phyloP scores from a whole-genome alignment of 2,329 filamentous ascomycete species.

The Diaporthe sp. region DNA sequence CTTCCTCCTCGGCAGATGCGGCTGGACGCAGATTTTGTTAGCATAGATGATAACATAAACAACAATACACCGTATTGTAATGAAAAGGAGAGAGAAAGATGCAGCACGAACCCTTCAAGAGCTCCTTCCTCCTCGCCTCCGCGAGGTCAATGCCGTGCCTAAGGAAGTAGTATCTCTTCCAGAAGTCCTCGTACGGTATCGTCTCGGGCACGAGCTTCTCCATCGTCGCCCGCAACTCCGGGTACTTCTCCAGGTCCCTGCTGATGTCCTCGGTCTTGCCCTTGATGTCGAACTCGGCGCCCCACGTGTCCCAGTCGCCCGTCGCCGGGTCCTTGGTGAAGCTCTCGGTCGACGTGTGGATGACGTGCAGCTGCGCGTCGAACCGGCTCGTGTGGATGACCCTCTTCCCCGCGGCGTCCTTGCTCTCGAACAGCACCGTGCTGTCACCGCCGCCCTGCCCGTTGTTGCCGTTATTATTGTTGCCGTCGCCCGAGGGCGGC shows the following conservation, averaged over 20 bases:
- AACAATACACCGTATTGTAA: conserved; percentile 28
- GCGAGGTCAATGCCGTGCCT: conserved; percentile 94
- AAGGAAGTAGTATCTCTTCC: conserved; percentile 96
- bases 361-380: conserved; percentile 95
- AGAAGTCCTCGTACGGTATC: conserved; percentile 91
- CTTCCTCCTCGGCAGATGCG: conserved; percentile 79
- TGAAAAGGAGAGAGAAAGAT: conserved; percentile 7
- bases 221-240: conserved; percentile 89
- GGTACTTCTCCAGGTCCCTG: conserved; percentile 85
- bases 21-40: conserved; percentile 59
- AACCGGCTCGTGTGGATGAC: conserved; percentile 96
- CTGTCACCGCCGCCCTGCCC: conserved; percentile 57
- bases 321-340: conserved; percentile 86
- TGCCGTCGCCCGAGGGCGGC: conserved; percentile 71
- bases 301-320: conserved; percentile 82
- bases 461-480: conserved; percentile 43
- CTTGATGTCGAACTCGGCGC: conserved; percentile 82
- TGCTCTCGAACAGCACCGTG: conserved; percentile 90
- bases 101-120: conserved; percentile 81
- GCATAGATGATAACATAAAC: conserved; percentile 34
- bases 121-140: conserved; percentile 87
- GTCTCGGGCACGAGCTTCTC: conserved; percentile 94
- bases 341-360: conserved; percentile 86
- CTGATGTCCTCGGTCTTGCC: conserved; percentile 88
- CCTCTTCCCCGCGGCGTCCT: conserved; percentile 88